A percentile compares a stretch with the other conserved stretches of the same genome.
These are phyloP conservation scores for Hypoxylon subgilvum DNA, from an alignment of 495 filamentous ascomycete species.

Conservation along the genomic window DNA sequence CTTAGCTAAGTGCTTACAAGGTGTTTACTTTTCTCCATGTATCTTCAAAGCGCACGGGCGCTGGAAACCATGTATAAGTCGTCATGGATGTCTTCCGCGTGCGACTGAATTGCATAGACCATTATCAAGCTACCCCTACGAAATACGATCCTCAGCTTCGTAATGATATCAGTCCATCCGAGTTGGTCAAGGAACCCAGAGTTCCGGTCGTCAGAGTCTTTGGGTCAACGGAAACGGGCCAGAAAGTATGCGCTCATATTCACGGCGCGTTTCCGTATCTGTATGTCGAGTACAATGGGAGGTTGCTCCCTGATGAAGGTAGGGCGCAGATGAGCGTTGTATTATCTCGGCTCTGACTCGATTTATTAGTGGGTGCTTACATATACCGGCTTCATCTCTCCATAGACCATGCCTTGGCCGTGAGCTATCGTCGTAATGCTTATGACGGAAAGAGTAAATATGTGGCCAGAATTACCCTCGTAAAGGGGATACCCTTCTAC, in stretches of 20 bases:
- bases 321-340: constrained; percentile 25
- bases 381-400: constrained; percentile 75
- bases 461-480: constrained; percentile 86
- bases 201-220: constrained; percentile 91
- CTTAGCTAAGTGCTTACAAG: not conserved
- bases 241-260: constrained; percentile 95
- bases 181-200: constrained; percentile 64
- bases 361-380: constrained; percentile 67
- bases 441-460: constrained; percentile 70
- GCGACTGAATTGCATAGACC: constrained; percentile 91
- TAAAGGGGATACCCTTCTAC: constrained; percentile 95
- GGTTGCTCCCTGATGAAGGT: constrained; percentile 71
- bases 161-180: constrained; percentile 56
- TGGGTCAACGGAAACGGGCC: constrained; percentile 91
- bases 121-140: constrained; percentile 81
- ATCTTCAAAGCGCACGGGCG: constrained; percentile 6
- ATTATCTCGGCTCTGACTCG: constrained; percentile 3
- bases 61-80: constrained; percentile 30
- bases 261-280: constrained; percentile 96
- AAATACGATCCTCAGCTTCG: constrained; percentile 81
- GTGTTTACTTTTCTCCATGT: constrained; percentile 12
- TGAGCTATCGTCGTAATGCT: constrained; percentile 78
- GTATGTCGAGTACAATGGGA: constrained; percentile 83
- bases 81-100: constrained; percentile 76
- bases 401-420: constrained; percentile 83